Conservation (phyloP, 768 basidiomycete genomes). For the Tricholoma matsutake region DNA sequence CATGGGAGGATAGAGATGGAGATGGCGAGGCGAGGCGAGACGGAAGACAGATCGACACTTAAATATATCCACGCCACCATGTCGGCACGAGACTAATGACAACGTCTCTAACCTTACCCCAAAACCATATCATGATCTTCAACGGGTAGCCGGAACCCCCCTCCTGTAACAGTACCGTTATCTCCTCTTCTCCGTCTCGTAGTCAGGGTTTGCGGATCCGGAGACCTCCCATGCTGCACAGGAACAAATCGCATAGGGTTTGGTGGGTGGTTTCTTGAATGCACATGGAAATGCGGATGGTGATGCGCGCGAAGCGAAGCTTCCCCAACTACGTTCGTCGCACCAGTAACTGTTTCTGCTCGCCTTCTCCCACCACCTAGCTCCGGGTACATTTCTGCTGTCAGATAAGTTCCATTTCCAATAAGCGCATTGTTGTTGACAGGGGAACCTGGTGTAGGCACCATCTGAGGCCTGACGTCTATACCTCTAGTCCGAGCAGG, state of each 20-base stretch:
- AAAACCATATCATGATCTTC: conserved; percentile 19
- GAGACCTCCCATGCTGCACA: neutral
- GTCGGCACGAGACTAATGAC: neutral
- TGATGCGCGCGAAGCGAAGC: neutral
- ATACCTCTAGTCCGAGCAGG: neutral
- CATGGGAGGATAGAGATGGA: neutral
- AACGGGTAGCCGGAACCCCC: conserved; percentile 6
- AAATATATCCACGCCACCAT: neutral
- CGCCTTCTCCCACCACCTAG: conserved; percentile 3
- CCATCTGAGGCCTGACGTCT: neutral
- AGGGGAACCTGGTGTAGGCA: neutral
- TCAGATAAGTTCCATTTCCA: neutral
- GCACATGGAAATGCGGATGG: conserved; percentile 4
- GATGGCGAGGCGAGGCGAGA: neutral
- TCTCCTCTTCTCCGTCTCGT: conserved; percentile 6
- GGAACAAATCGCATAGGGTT: conserved; percentile 4
- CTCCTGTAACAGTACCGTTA: neutral
- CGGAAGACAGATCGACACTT: neutral
- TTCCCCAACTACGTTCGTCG: neutral
- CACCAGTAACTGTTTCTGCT: conserved; percentile 9
- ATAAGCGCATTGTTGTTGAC: neutral
- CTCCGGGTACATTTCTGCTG: neutral
- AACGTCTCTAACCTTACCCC: conserved; percentile 7
- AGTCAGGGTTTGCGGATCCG: neutral
- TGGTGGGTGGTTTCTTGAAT: conserved; percentile 3